Conservation (phyloP, 2,329 filamentous ascomycete species). For the Fusarium sp. region DNA sequence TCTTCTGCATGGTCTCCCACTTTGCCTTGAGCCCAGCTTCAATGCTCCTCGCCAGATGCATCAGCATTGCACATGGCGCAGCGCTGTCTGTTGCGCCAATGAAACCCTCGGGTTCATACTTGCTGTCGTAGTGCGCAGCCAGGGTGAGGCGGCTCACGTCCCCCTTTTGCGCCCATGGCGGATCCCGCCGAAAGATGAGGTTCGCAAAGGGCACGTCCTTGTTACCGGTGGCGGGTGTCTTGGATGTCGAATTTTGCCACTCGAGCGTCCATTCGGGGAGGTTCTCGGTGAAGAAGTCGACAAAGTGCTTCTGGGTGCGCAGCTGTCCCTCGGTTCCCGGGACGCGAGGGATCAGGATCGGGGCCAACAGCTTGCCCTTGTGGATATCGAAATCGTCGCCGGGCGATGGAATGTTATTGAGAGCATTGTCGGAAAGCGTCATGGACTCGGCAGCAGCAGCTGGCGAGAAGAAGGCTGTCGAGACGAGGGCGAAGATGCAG, state of each 20-base stretch:
- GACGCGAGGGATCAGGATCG: constrained; percentile 88
- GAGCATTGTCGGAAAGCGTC: constrained; percentile 78
- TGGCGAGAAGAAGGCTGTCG: constrained; percentile 35
- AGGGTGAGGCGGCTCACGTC: constrained; percentile 86
- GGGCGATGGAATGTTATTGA: constrained; percentile 78
- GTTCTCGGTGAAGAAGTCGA: constrained; percentile 79
- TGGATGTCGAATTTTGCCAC: constrained; percentile 91
- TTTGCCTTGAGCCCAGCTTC: constrained; percentile 84
- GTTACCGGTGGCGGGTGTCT: constrained; percentile 79
- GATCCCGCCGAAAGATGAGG: constrained; percentile 87
- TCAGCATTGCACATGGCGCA: constrained; percentile 91
- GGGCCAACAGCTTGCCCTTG: constrained; percentile 80
- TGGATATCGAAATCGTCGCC: constrained; percentile 83
- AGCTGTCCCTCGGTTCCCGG: constrained; percentile 83
- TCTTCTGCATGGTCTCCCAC: constrained; percentile 78
- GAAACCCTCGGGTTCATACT: constrained; percentile 83
- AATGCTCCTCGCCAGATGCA: constrained; percentile 85
- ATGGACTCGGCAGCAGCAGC: constrained; percentile 53
- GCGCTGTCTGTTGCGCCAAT: constrained; percentile 95
- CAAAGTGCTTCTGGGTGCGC: constrained; percentile 83
- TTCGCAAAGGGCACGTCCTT: constrained; percentile 85
- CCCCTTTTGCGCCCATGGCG: constrained; percentile 80
- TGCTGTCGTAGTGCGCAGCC: constrained; percentile 94
- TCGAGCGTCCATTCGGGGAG: constrained; percentile 84
- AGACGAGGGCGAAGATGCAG: constrained; percentile 33